Evolutionary conservation across 164 flowering plant genomes (phyloP).

Genomic region (Chloranthus sessilifolius): DNA sequence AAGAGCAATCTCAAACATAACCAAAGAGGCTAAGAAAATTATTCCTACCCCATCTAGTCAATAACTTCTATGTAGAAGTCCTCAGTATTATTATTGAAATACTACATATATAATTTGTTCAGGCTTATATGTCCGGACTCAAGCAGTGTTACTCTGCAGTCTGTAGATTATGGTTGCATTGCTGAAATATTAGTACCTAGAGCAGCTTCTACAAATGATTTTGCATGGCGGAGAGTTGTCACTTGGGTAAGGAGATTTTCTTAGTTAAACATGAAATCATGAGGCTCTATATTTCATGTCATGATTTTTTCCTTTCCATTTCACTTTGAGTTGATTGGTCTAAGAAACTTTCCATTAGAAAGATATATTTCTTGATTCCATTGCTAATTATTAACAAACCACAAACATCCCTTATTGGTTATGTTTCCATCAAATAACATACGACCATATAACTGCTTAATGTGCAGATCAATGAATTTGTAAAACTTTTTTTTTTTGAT

Average conservation of each 20-base stretch:
- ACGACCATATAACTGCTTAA: too few species aligned
- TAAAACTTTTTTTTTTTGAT: too few species aligned
- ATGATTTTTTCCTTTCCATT: neutral
- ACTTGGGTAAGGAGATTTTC: conserved; percentile 70
- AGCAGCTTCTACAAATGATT: conserved; percentile 84
- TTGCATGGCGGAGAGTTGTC: conserved; percentile 85
- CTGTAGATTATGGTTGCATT: conserved; percentile 99
- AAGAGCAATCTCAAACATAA: too few species aligned
- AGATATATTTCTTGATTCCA: neutral
- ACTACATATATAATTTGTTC: too few species aligned
- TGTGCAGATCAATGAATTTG: conserved; percentile 90
- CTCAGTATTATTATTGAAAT: too few species aligned
- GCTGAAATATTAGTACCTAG: conserved; percentile 97
- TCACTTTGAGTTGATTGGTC: too few species aligned
- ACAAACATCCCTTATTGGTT: neutral
- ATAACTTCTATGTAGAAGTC: too few species aligned
- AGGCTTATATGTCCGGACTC: too few species aligned
- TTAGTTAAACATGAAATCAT: neutral
- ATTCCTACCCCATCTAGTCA: too few species aligned
- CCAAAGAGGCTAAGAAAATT: too few species aligned
- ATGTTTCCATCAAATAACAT: neutral
- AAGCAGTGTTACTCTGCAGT: conserved; percentile 71
- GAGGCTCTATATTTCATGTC: neutral
- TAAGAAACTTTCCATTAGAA: too few species aligned
- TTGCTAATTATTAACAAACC: neutral